phyloP scores from a whole-genome alignment of 2,329 filamentous ascomycete species.

The Aspergillus jensenii region DNA sequence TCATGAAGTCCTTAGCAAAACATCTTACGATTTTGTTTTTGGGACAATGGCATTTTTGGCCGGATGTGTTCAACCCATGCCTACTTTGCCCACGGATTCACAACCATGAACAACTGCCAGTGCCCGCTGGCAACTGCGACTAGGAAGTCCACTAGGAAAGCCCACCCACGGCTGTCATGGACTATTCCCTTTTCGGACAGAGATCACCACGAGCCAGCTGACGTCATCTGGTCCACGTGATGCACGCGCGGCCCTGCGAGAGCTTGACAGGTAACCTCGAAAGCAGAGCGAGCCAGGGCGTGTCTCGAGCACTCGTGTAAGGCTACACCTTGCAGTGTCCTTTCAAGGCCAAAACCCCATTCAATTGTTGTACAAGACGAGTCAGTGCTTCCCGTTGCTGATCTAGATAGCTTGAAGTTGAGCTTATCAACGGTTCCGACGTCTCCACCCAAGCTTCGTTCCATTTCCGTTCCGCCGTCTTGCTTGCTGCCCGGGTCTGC shows the following conservation, averaged over 20 bases:
- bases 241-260: not conserved
- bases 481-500: not conserved
- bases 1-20: not conserved
- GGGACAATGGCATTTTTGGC: not conserved
- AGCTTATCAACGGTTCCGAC: conserved; percentile 4
- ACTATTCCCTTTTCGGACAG: not conserved
- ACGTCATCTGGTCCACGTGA: conserved; percentile 3
- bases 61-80: too few species aligned
- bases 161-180: not conserved
- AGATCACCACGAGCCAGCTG: not conserved
- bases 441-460: conserved; percentile 6
- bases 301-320: not conserved
- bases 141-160: too few species aligned
- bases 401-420: not conserved
- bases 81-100: too few species aligned
- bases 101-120: too few species aligned
- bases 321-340: not conserved
- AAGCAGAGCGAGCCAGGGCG: not conserved
- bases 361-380: not conserved
- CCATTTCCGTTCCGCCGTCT: not conserved
- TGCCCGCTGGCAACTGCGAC: too few species aligned
- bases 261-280: not conserved
- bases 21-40: not conserved
- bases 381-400: not conserved
- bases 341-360: not conserved